A percentile compares a stretch with the other conserved stretches of the same genome.
These are phyloP conservation scores for Xylaria sp. DNA, from an alignment of 2,329 filamentous ascomycete genomes.

Conservation along the genomic window DNA sequence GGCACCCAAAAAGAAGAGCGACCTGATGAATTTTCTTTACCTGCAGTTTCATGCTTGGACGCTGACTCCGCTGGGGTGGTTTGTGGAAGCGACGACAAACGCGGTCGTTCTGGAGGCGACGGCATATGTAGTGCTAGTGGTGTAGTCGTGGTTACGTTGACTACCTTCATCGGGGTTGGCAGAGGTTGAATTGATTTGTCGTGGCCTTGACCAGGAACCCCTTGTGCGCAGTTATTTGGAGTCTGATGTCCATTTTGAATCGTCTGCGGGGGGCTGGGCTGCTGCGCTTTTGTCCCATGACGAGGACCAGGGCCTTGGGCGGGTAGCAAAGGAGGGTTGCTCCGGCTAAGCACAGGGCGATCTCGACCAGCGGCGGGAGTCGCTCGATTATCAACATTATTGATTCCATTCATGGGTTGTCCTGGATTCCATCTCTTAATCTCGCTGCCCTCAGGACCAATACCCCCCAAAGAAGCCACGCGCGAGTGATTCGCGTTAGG, in stretches of 20 bases:
- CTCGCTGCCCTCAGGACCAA: constrained; percentile 39
- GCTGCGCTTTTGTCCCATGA: background rate
- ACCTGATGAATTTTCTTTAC: background rate
- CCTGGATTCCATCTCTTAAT: constrained; percentile 30
- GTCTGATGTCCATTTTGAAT: background rate
- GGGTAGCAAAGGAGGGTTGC: background rate
- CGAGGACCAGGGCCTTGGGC: background rate
- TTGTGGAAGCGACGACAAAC: background rate
- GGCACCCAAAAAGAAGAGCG: constrained; percentile 11
- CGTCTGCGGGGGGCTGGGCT: background rate
- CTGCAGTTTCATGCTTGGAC: background rate
- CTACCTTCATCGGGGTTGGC: background rate
- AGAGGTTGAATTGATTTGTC: background rate
- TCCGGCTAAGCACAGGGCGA: background rate
- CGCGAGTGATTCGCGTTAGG: background rate
- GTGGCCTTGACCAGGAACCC: background rate
- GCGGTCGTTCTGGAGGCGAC: background rate
- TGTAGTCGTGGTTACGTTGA: background rate
- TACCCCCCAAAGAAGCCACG: constrained; percentile 34
- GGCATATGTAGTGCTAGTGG: background rate
- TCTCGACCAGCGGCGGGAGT: constrained; percentile 4
- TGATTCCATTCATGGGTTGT: background rate
- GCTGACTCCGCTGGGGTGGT: background rate
- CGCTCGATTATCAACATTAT: background rate
- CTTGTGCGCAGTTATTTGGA: background rate